Conservation (phyloP, 805 yeast species). For the Zygosaccharomyces lentus region DNA sequence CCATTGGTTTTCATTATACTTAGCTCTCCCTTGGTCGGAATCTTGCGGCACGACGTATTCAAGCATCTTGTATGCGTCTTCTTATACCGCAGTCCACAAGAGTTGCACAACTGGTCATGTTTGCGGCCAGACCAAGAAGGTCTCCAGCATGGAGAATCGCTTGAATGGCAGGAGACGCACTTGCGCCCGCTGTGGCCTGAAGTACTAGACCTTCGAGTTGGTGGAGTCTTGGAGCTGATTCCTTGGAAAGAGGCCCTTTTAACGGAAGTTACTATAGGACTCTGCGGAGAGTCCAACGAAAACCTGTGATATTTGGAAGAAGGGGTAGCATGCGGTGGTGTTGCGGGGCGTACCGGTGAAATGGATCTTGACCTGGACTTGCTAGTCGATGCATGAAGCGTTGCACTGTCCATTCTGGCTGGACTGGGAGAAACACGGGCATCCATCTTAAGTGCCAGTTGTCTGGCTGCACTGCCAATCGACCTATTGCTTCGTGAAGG, state of each 20-base stretch:
- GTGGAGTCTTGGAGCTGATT: conserved; percentile 9
- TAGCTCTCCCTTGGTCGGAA: conserved; percentile 97
- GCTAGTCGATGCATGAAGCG: neutral
- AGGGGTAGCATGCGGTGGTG: conserved; percentile 14
- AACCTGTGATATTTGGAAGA: conserved; percentile 23
- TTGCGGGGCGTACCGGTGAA: conserved; percentile 17
- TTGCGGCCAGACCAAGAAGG: conserved; percentile 83
- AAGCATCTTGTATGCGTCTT: conserved; percentile 91
- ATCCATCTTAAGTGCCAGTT: conserved; percentile 17
- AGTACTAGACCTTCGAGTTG: conserved; percentile 14
- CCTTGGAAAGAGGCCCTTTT: conserved; percentile 7
- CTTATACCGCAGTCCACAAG: conserved; percentile 92
- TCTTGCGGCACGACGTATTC: conserved; percentile 68
- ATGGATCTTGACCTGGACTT: conserved; percentile 16
- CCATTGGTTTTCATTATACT: conserved; percentile 77
- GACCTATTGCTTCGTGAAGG: conserved; percentile 7
- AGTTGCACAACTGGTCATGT: conserved; percentile 94
- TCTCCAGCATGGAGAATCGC: conserved; percentile 96
- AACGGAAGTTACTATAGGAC: conserved; percentile 12
- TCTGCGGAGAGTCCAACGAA: conserved; percentile 21
- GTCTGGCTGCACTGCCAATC: conserved; percentile 18
- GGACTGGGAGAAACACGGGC: conserved; percentile 6
- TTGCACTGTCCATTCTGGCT: conserved; percentile 1
- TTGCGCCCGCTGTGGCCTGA: conserved; percentile 40
- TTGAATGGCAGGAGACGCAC: conserved; percentile 87